phyloP scores from a whole-genome alignment of 768 basidiomycete genomes.

The Leccinum ochraceum region DNA sequence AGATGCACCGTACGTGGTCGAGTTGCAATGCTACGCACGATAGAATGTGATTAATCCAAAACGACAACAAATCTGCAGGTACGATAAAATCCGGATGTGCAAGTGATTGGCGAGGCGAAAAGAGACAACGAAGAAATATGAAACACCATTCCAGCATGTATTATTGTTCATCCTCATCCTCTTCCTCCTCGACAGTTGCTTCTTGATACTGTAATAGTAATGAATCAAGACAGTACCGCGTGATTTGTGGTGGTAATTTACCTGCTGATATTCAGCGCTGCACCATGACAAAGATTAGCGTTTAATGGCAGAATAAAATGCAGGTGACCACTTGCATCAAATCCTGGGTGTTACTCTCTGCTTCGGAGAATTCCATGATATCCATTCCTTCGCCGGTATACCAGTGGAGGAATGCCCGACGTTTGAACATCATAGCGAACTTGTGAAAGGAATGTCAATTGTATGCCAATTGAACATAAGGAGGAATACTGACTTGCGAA shows the following conservation, averaged over 20 bases:
- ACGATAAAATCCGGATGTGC: slow-evolving; percentile 13
- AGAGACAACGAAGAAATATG: slow-evolving; percentile 1
- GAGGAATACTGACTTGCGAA: slow-evolving; percentile 45
- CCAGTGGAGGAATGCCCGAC: slow-evolving; percentile 88
- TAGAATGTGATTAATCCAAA: slow-evolving; percentile 11
- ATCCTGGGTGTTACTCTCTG: slow-evolving; percentile 81
- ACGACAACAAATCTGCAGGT: slow-evolving; percentile 18
- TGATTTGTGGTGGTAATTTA: slow-evolving; percentile 22
- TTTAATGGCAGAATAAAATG: slow-evolving; percentile 1
- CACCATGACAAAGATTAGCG: slow-evolving; percentile 5
- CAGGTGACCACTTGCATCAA: slow-evolving; percentile 61
- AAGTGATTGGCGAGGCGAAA: slow-evolving; percentile 2
- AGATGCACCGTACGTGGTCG: neutral
- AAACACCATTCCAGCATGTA: neutral
- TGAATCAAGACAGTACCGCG: neutral
- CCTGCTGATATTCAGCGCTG: slow-evolving; percentile 91
- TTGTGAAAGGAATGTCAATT: slow-evolving; percentile 29
- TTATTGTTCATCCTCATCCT: slow-evolving; percentile 37
- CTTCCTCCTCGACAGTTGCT: slow-evolving; percentile 45
- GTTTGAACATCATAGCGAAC: slow-evolving; percentile 82
- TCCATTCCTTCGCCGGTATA: slow-evolving; percentile 94
- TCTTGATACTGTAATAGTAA: slow-evolving; percentile 55
- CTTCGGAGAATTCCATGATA: slow-evolving; percentile 77
- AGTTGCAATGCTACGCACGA: neutral
- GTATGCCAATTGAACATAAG: neutral